Conservation (phyloP, 1,284 basidiomycete genomes). For the Pulchroboletus neoregius region DNA sequence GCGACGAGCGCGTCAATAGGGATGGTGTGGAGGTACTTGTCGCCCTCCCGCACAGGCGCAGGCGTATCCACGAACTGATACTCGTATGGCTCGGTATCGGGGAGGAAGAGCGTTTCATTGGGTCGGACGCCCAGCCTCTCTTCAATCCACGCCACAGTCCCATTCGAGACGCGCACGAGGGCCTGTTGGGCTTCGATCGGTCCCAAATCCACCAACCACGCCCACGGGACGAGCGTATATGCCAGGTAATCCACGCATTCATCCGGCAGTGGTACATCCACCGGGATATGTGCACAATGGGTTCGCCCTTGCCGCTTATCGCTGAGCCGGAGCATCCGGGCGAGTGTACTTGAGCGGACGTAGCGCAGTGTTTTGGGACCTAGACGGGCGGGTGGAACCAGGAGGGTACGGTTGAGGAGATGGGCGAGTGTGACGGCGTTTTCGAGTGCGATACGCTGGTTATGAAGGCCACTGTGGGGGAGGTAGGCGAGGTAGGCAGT, state of each 20-base stretch:
- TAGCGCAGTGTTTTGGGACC: slow-evolving; percentile 62
- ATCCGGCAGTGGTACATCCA: slow-evolving; percentile 35
- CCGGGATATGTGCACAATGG: slow-evolving; percentile 45
- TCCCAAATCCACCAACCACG: slow-evolving; percentile 58
- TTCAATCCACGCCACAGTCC: slow-evolving; percentile 47
- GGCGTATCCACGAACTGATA: slow-evolving; percentile 60
- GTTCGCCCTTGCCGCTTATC: slow-evolving; percentile 46
- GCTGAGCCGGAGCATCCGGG: slow-evolving; percentile 44
- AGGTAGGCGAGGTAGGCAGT: slow-evolving; percentile 58
- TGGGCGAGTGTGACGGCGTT: slow-evolving; percentile 70
- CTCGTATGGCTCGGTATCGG: slow-evolving; percentile 57
- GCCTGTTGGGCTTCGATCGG: slow-evolving; percentile 32
- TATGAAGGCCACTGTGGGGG: slow-evolving; percentile 79
- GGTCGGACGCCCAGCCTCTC: slow-evolving; percentile 39
- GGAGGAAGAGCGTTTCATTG: slow-evolving; percentile 45
- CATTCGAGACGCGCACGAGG: slow-evolving; percentile 45
- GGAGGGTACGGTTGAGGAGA: slow-evolving; percentile 68
- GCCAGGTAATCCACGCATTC: slow-evolving; percentile 59
- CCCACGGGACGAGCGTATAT: slow-evolving; percentile 64
- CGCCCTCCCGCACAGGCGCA: slow-evolving; percentile 24
- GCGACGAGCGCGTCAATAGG: slow-evolving; percentile 16
- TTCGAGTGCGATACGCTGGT: slow-evolving; percentile 79
- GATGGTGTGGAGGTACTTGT: slow-evolving; percentile 44
- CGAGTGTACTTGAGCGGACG: slow-evolving; percentile 55
- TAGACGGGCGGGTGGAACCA: slow-evolving; percentile 68